Base-by-base conservation (phyloP, 164 flowering plant species). In the Vitis rotundifolia region DNA sequence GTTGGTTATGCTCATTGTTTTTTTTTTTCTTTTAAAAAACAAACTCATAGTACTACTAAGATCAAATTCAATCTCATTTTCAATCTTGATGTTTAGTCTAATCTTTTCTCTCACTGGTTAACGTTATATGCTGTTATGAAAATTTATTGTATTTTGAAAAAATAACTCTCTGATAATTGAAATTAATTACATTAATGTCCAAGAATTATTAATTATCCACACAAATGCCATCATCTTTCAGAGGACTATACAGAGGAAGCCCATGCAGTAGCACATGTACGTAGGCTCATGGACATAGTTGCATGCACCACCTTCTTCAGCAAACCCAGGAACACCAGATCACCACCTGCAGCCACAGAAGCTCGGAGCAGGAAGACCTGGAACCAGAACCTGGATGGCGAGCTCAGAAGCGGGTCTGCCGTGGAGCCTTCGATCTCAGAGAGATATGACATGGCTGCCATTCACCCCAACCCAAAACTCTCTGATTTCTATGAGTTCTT, bases 401-500 rank as follows among this genome's bases (percentile, higher is more conserved):
- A 68, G 37, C 31, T 44, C 63, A 70, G 68, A 48, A 67, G 54
- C 49, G 55, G 73, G 53, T 18, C 55, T 49, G 53, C 44, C 26
- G 49, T 83, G 19, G 80, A 77, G 50, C 50, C 67, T 55, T 70
- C 85, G 19, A 68, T 81, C 3, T 82, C 91, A 51, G 83, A 69
- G 66, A 69, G 65, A 48, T 68, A 78, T 67, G 98, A 87, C 55
- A 91, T 95, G 97, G 89, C 79, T 51, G 82, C 92, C 19, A 87
- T 95, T 72, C 94, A 85, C 49, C 99, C 94, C 14, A 84, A 80
- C 47, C 96, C 98, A 18, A 95, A 91, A 82, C 88, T 95, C 47
- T 86, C 97, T 44, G 86, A 86, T 59, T 95, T 95, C 85, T 91
- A 91, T 67, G 99, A 95, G 22, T 95, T 92, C 88, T 90, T 95